phyloP scores from a whole-genome alignment of 495 filamentous ascomycete species.

The Barbatosphaeria neglecta region DNA sequence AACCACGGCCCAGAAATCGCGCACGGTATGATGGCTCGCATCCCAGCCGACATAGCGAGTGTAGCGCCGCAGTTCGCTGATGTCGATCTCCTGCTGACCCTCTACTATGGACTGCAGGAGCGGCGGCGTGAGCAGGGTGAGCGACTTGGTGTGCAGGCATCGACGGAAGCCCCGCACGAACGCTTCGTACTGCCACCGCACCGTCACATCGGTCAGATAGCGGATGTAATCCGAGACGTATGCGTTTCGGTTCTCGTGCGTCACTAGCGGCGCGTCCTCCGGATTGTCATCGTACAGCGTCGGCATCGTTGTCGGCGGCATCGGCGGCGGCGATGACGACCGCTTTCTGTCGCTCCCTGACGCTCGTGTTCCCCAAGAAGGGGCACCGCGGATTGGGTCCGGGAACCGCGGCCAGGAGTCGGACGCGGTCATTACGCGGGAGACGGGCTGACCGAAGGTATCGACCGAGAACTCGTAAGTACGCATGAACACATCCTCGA shows the following conservation, averaged over 20 bases:
- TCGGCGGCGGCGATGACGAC: too few relatives aligned
- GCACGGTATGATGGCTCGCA: constrained; percentile 51
- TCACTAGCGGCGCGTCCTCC: constrained; percentile 52
- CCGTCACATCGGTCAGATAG: constrained; percentile 69
- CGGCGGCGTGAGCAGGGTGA: constrained; percentile 58
- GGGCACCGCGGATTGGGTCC: constrained; percentile 4
- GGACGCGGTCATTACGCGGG: constrained; percentile 32
- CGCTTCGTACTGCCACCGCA: constrained; percentile 65
- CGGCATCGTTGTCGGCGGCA: constrained; percentile 3
- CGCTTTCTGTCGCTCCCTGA: too few relatives aligned
- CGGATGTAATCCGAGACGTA: constrained; percentile 84
- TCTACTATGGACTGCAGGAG: constrained; percentile 69
- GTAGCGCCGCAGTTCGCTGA: constrained; percentile 53
- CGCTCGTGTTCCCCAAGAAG: too few relatives aligned
- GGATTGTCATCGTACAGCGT: constrained; percentile 21
- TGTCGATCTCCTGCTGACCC: constrained; percentile 66
- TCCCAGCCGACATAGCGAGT: constrained; percentile 73
- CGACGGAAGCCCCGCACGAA: constrained; percentile 74
- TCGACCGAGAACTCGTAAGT: constrained; percentile 80
- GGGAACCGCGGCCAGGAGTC: constrained; percentile 31
- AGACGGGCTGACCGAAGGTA: constrained; percentile 45
- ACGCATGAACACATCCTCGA: constrained; percentile 67
- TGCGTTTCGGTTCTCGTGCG: constrained; percentile 59
- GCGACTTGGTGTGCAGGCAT: constrained; percentile 55
- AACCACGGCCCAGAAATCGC: constrained; percentile 76